phyloP scores from a whole-genome alignment of 768 basidiomycete species.

The Mrakia blollopis region DNA sequence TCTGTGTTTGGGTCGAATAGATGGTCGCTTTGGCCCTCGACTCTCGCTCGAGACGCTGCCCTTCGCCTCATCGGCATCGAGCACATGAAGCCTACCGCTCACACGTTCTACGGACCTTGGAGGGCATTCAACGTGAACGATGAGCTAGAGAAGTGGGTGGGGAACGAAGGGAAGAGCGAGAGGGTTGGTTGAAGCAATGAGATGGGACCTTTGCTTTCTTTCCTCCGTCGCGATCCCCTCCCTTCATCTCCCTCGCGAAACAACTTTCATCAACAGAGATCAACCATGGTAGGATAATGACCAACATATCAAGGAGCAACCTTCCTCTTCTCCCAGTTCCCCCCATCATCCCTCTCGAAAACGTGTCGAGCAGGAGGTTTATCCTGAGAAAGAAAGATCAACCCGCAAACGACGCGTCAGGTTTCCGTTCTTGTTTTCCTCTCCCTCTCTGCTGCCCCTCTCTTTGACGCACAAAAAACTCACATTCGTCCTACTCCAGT shows the following conservation, averaged over 20 bases:
- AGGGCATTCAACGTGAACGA: neutral
- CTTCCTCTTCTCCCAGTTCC: neutral
- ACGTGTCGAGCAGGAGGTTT: neutral
- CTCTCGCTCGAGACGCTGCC: neutral
- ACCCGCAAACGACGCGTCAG: neutral
- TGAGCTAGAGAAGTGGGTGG: neutral
- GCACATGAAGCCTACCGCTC: neutral
- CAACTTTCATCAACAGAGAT: no score
- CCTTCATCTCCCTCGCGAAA: no score
- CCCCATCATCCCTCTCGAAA: neutral
- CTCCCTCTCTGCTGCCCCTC: neutral
- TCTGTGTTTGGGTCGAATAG: neutral
- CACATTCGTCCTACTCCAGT: constrained; percentile 12
- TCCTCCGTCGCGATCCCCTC: no score
- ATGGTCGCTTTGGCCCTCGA: neutral
- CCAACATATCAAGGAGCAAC: neutral
- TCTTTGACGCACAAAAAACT: neutral
- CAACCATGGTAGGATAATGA: no score
- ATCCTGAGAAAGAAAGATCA: neutral
- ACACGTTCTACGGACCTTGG: neutral
- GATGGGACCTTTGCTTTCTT: no score
- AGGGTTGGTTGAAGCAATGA: neutral
- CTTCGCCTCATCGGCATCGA: neutral
- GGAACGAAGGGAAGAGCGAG: neutral
- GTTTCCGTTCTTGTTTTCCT: neutral